These are phyloP conservation scores for Asterochloris erici DNA, from an alignment of 139 green algal genomes.

Conservation along the genomic window DNA sequence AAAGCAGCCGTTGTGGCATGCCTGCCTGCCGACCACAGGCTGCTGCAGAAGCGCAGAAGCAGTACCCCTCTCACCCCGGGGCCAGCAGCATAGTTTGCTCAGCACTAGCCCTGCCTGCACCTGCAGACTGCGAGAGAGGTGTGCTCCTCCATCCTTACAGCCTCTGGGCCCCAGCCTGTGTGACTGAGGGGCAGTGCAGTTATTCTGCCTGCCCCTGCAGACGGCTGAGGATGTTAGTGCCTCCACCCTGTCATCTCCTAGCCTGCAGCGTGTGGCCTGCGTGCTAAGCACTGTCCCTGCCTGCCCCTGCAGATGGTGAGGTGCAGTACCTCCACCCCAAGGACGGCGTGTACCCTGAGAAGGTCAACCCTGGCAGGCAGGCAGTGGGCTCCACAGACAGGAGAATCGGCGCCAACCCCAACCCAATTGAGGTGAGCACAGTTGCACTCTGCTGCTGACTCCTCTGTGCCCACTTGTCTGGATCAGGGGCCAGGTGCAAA, in stretches of 20 bases:
- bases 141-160: neutral
- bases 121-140: neutral
- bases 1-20: too few relatives aligned
- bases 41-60: too few relatives aligned
- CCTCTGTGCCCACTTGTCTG: neutral
- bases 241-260: too few relatives aligned
- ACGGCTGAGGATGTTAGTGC: neutral
- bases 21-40: too few relatives aligned
- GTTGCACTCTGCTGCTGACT: neutral
- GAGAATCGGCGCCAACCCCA: slow-evolving; percentile 93
- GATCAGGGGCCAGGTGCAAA: neutral
- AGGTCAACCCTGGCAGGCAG: slow-evolving; percentile 93
- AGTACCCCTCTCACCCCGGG: too few relatives aligned
- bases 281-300: slow-evolving; percentile 68
- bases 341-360: slow-evolving; percentile 99
- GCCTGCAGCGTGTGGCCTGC: neutral
- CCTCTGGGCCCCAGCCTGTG: neutral
- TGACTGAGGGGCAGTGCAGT: neutral
- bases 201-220: neutral
- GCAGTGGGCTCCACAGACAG: slow-evolving; percentile 88
- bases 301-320: slow-evolving; percentile 88
- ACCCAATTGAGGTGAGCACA: slow-evolving; percentile 69
- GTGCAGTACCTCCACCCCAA: slow-evolving; percentile 99
- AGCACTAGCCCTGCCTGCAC: too few relatives aligned
- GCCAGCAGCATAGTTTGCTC: too few relatives aligned